Base-by-base conservation (phyloP, 2,329 filamentous ascomycete genomes). In the Ophiocordyceps unilateralis region DNA sequence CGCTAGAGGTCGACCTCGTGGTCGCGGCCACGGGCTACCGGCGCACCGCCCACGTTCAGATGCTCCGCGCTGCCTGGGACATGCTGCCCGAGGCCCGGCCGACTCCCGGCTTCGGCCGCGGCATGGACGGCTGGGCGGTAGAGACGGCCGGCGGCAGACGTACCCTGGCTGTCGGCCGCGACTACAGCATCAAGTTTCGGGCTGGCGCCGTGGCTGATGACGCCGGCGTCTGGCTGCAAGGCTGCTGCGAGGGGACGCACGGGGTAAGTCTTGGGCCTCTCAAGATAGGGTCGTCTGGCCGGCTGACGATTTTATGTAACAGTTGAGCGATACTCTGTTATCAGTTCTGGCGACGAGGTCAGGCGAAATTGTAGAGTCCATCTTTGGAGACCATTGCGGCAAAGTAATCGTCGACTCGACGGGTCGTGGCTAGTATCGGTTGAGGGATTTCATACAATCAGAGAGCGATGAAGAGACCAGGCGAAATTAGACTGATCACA, bases 171-270 rank as follows among this genome's bases (percentile, higher is more conserved):
- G 83, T 94, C 1, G 69, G 69, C 26, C 74, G 89, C 43, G 76
- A 95, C 58, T 96, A 96, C 61, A 72, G 72, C 42, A 75, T 95
- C 41, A 66, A 78, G 45, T 86, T 93, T 56, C 69, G 74, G 41
- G 65, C 73, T 1, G 78, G 74, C 24, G 69, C 73, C 40, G 81
- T 96, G 28, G 72, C 76, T n/a, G 57, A 70, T 0, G 76, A 79
- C 39, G 81, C 85, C 14, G 88, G 88, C 4, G 70, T 96, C 45
- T 96, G 84, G 81, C 68, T 96, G 52, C 91, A 96, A 60, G 89
- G 89, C 26, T 95, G 88, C 65, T 93, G 87, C 58, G 88, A 96
- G 67, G 77, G 72, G 47, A 93, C 87, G 28, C 89, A 96, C 60
- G 89, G 89, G 46, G 82, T 89, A 73, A 77, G 82, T 78, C 45